Percentiles rank a stretch among this genome's conserved stretches.
phyloP scores from a whole-genome alignment of 2,329 filamentous ascomycete species.

The Leptographium lundbergii region DNA sequence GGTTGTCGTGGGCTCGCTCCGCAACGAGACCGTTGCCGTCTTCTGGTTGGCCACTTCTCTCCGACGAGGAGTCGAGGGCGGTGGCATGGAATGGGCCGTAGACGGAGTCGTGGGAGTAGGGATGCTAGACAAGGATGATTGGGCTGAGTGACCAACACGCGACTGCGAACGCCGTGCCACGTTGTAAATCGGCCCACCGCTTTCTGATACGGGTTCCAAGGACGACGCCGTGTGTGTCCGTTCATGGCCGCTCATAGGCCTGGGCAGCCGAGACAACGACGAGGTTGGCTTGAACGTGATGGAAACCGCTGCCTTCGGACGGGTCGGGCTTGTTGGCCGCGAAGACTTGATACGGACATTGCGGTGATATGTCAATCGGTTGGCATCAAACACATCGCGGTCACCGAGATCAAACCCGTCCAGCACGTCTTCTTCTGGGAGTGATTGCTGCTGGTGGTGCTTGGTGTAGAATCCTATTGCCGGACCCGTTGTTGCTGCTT shows the following conservation, averaged over 20 bases:
- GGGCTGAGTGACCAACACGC: constrained; percentile 53
- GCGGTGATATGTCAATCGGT: constrained; percentile 73
- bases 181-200: constrained; percentile 55
- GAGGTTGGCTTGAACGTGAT: constrained; percentile 68
- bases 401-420: constrained; percentile 78
- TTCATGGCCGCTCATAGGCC: constrained; percentile 56
- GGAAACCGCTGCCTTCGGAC: constrained; percentile 65
- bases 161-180: constrained; percentile 51
- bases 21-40: constrained; percentile 38
- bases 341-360: constrained; percentile 80
- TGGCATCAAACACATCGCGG: constrained; percentile 67
- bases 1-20: constrained; percentile 51
- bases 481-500: background rate
- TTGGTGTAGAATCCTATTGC: constrained; percentile 4
- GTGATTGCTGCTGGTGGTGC: constrained; percentile 9
- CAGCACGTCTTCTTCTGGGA: constrained; percentile 61
- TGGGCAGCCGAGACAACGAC: constrained; percentile 59
- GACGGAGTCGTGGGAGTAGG: constrained; percentile 48
- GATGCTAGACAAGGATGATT: constrained; percentile 55
- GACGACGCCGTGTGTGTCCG: constrained; percentile 55
- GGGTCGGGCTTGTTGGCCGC: constrained; percentile 54
- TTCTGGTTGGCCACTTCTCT: constrained; percentile 42
- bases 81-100: constrained; percentile 31
- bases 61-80: constrained; percentile 46
- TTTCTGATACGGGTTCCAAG: constrained; percentile 88